Evolutionary conservation across 2,329 filamentous ascomycete genomes (phyloP).

Genomic region (Westerdykella aurantiaca): DNA sequence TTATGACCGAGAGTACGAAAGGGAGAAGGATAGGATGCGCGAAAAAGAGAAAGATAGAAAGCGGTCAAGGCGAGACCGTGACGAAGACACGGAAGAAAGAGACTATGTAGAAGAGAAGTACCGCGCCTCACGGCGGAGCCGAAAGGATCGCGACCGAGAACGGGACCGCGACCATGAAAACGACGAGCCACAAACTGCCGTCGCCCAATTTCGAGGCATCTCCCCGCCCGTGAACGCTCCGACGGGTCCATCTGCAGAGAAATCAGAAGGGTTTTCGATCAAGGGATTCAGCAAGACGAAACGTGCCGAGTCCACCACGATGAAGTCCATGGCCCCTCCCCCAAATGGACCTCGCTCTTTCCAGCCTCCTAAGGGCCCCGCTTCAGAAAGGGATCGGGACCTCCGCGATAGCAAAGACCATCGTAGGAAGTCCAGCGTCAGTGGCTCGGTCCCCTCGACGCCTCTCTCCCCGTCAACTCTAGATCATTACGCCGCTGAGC

Average conservation of each 20-base stretch:
- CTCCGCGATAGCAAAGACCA: constrained; percentile 13
- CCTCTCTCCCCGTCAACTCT: constrained; percentile 12
- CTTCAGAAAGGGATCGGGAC: constrained; percentile 30
- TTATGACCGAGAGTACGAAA: constrained; percentile 40
- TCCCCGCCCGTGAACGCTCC: constrained; percentile 33
- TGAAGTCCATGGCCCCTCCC: constrained; percentile 31
- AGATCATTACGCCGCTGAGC: constrained; percentile 64
- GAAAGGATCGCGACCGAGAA: constrained; percentile 38
- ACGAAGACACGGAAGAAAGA: constrained; percentile 29
- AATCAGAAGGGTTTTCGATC: constrained; percentile 46
- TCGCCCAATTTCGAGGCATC: constrained; percentile 13
- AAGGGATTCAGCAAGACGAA: constrained; percentile 35
- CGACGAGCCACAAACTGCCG: constrained; percentile 30
- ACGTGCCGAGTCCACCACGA: constrained; percentile 12
- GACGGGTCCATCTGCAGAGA: constrained; percentile 22
- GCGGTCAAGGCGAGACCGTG: constrained; percentile 48
- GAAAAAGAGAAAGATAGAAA: constrained; percentile 41
- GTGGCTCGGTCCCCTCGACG: neutral
- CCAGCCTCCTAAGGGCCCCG: constrained; percentile 34
- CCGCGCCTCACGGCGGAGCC: constrained; percentile 39
- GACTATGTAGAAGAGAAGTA: constrained; percentile 37
- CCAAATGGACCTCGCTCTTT: constrained; percentile 33
- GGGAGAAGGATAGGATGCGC: constrained; percentile 35
- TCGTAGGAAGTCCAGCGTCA: constrained; percentile 6
- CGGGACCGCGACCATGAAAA: constrained; percentile 37